Base-by-base conservation (phyloP, 768 basidiomycete species). In the Lactarius sp. region DNA sequence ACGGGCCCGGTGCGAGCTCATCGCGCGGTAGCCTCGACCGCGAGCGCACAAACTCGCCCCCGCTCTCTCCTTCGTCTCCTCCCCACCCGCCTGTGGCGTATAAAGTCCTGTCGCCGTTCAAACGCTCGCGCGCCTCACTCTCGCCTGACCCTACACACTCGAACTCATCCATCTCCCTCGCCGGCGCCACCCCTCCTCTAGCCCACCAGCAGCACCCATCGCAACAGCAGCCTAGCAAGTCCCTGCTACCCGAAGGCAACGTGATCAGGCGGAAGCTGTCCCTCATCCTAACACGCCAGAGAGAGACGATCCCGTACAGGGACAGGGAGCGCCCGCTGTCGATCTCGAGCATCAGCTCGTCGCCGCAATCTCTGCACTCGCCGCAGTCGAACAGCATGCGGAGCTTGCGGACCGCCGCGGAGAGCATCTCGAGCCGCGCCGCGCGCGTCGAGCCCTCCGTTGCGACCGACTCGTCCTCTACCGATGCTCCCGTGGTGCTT, bases 321-420 rank as follows among this genome's bases (percentile, higher is more conserved):
- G 71, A 74, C 46, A 83, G 83, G 3, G 59, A 42, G n/a, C 66
- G 67, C 6, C 84, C 85, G 1, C 77, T 73, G 56, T 88, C 88
- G 1, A 73, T 83, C 67, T 79, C 81, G 20, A 89, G 87, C 71
- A 79, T 76, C 63, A 82, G 81, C 70, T 59, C 57, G 6, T 60
- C 59, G 8, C 20, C 46, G 14, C 31, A 47, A 6, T 46, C 52
- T 20, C 46, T 27, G 6, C 36, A 34, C 8, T 75, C 77, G 5
- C 77, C 79, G 8, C 83, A 83, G 69, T 72, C 74, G 13, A 70
- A 77, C 56, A 89, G 88, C 68, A 65, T 86, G 69, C 78, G 82
- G 46, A 86, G 85, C 66, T 80, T 80, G 16, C 80, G 77, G 3
- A 86, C 83, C 12, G 78, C 80, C 14, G 67, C 76, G 71, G 80